These are phyloP conservation scores for Pythium monospermum DNA, from an alignment of 352 stramenopile genomes.

Conservation along the genomic window DNA sequence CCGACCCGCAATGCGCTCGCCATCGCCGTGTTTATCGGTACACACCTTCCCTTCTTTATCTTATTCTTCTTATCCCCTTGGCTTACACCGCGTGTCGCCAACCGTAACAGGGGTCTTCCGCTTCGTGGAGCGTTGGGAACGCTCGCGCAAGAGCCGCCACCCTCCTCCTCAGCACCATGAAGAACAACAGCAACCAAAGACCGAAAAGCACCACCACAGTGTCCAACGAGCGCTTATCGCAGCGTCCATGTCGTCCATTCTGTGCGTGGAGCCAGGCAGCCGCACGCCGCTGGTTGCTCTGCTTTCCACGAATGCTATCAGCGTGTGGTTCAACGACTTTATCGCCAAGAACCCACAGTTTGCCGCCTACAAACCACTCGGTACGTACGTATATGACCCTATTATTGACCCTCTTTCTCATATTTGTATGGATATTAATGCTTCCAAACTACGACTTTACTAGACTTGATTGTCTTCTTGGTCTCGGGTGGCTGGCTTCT, in stretches of 20 bases:
- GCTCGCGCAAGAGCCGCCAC: no score
- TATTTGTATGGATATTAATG: not conserved
- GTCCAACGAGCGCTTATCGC: slow-evolving; percentile 32
- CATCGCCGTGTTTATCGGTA: slow-evolving; percentile 58
- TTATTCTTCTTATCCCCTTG: no score
- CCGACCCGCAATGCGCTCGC: slow-evolving; percentile 41
- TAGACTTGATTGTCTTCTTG: slow-evolving; percentile 53
- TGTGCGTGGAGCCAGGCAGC: slow-evolving; percentile 31
- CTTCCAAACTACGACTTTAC: not conserved
- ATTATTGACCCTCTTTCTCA: not conserved
- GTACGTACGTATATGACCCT: no score
- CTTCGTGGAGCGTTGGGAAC: slow-evolving; percentile 29
- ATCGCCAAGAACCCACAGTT: slow-evolving; percentile 30
- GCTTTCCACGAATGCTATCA: slow-evolving; percentile 43
- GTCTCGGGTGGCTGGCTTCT: slow-evolving; percentile 51
- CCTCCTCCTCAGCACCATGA: not conserved
- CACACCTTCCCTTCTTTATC: no score
- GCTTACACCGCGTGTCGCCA: no score
- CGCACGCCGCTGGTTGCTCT: slow-evolving; percentile 48
- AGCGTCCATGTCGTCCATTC: slow-evolving; percentile 27
- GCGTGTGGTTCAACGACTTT: slow-evolving; percentile 27
- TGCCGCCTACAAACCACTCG: slow-evolving; percentile 25
- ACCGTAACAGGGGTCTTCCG: slow-evolving; percentile 24
- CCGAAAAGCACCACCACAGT: no score
- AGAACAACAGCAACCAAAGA: not conserved